Evolutionary conservation across 2,329 filamentous ascomycete species (phyloP), one percentile per base, ranked within the genome.

Genomic region (Metarhizium anisopliae): DNA sequence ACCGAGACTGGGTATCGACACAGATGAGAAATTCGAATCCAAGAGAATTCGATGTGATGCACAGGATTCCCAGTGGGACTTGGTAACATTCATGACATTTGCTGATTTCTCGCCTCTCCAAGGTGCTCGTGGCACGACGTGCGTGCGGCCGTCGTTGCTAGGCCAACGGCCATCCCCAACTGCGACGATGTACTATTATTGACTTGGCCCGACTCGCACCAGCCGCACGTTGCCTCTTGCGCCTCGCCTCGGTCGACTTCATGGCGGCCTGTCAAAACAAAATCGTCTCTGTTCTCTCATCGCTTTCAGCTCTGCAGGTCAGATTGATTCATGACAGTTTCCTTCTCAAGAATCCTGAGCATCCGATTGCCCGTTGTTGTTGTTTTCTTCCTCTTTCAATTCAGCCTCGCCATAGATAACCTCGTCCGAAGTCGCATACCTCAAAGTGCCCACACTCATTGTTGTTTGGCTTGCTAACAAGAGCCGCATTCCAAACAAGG

Each of bases 401-500:
- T 13, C 38, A 16, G 2, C 8, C 11, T 16, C 38, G 14, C 38
- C 7, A 40, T 11, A 40, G 3, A 40, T 11, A 40, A 14, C 13
- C 45, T 30, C 45, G 8, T 16, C 13, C 13, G 10, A 30, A 16
- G 45, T 4, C 25, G 45, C 45, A 49, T 49, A 53, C 51, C 51
- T 53, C 51, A 18, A 45, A 43, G 45, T 49, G 18, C 13, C 45
- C 32, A 42, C 35, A 52, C 20, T 6, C 13, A 14, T 47, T 18
- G 32, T 55, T 53, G 53, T 53, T 32, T 35, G n/a, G 43, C 42
- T 42, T 42, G 43, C 36, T 52, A 10, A 35, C 18, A 14, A 29
- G n/a, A 50, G 4, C 40, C 13, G 38, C 68, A 70, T 69, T 70
- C 67, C 67, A 65, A 57, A 8, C 32, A 35, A 35, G 6, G 57